A percentile compares a stretch with the other conserved stretches of the same genome.
phyloP scores from a whole-genome alignment of 768 basidiomycete genomes.

The Hygrocybe punicea region DNA sequence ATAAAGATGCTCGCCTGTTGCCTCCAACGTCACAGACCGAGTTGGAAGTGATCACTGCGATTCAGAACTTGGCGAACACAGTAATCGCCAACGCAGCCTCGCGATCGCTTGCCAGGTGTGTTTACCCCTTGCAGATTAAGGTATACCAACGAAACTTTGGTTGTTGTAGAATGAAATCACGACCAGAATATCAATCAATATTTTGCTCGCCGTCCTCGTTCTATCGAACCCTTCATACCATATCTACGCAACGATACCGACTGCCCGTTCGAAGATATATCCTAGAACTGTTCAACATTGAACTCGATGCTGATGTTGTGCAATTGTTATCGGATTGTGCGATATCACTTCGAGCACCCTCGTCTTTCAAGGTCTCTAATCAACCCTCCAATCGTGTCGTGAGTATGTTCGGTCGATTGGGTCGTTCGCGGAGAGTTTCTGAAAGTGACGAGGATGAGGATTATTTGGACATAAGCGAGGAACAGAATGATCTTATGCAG shows the following conservation, averaged over 20 bases:
- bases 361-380: constrained; percentile 34
- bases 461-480: constrained; percentile 44
- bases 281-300: constrained; percentile 86
- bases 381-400: constrained; percentile 1
- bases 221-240: constrained; percentile 80
- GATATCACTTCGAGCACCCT: constrained; percentile 45
- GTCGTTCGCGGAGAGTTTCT: constrained; percentile 47
- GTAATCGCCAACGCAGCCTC: constrained; percentile 96
- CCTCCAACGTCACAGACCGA: constrained; percentile 69
- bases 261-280: constrained; percentile 91
- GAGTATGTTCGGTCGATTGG: constrained; percentile 58
- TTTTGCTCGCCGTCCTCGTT: constrained; percentile 79
- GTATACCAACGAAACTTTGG: constrained; percentile 5
- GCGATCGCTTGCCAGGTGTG: constrained; percentile 70
- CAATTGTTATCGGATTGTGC: constrained; percentile 52
- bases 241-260: constrained; percentile 87
- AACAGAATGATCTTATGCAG: constrained; percentile 36
- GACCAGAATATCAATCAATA: constrained; percentile 66
- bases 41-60: constrained; percentile 79
- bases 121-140: background rate
- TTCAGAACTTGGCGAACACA: constrained; percentile 92
- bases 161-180: constrained; percentile 64
- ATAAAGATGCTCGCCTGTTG: constrained; percentile 48
- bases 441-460: constrained; percentile 63
- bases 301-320: constrained; percentile 63